Base-by-base conservation (phyloP, 2,329 filamentous ascomycete genomes). In the Ascocoryne sarcoides region DNA sequence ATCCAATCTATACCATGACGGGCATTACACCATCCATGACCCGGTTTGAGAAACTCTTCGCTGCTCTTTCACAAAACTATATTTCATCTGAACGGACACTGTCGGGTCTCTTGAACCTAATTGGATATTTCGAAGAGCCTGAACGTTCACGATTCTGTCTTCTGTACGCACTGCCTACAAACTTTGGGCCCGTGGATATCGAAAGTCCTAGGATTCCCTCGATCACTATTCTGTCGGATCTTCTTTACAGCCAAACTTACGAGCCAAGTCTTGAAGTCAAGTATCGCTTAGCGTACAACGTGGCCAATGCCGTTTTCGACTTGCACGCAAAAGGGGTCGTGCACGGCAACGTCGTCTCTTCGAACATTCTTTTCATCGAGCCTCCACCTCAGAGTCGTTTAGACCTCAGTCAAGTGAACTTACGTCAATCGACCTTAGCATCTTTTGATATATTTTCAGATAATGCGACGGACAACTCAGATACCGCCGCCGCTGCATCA, bases 41-140 rank as follows among this genome's bases (percentile, higher is more conserved):
- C n/a, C 68, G 73, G 4, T 80, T 82, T 45, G 77, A 81, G 57
- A 78, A 73, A 53, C 62, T 82, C 10, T 78, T 73, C 10, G 65
- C 73, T 4, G 75, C 70, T 0, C 63, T 82, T 10, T 56, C 54
- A 4, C 56, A 57, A 37, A 47, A 55, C 7, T 57, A 56, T 30
- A 49, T 56, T 29, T 55, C 76, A 71, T 1, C 69, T 64, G 4
- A 69, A 64, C 17, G 70, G 79, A 2, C 83, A 71, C 68, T 79
- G 72, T 48, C 58, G 56, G 68, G 84, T 47, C 54, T 80, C 8
- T 74, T 78, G 12, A 69, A 72, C 16, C 63, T 82, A 32, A 61
- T 82, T 10, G 78, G 75, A 2, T 89, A 86, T 54, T 87, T 86
- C 52, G 83, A 89, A 56, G 84, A 89, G 52, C 69, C 82, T 39